Conservation (phyloP, 2,329 filamentous ascomycete species). For the Claviceps digitariae region DNA sequence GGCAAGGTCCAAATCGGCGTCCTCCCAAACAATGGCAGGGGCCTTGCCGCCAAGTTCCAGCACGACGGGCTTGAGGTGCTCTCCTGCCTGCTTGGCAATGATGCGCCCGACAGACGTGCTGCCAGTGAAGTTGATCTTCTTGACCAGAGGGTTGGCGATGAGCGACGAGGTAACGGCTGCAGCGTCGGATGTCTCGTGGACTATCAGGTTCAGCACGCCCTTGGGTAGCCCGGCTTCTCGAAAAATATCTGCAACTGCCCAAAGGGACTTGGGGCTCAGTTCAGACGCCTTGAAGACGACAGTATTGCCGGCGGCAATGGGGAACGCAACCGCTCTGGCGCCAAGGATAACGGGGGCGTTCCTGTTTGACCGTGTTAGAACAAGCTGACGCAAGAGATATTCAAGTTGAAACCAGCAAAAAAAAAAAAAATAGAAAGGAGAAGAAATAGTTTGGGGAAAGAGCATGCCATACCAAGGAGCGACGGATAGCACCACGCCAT, state of each 20-base stretch:
- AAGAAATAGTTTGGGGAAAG: too few species aligned
- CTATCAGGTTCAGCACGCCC: constrained; percentile 63
- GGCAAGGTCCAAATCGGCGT: constrained; percentile 62
- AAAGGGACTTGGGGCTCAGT: constrained; percentile 48
- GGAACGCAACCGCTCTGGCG: constrained; percentile 40
- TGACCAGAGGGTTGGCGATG: constrained; percentile 52
- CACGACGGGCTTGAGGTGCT: constrained; percentile 64
- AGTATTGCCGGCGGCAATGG: constrained; percentile 68
- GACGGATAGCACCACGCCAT: constrained; percentile 65
- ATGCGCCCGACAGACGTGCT: constrained; percentile 61
- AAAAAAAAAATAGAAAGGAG: background rate
- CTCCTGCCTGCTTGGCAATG: constrained; percentile 55
- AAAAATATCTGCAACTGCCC: constrained; percentile 48
- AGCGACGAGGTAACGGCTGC: constrained; percentile 51
- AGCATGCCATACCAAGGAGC: constrained; percentile 56
- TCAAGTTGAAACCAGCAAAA: background rate
- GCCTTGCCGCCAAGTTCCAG: constrained; percentile 79
- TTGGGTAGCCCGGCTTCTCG: constrained; percentile 63
- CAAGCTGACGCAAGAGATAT: background rate
- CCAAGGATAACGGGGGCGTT: constrained; percentile 45
- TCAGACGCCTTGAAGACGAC: constrained; percentile 62
- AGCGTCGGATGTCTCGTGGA: constrained; percentile 51
- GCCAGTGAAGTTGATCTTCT: constrained; percentile 81
- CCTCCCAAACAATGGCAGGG: constrained; percentile 62
- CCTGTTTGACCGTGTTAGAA: constrained; percentile 22